phyloP scores from a whole-genome alignment of 2,329 filamentous ascomycete species.

The Fusarium cyanostomum region DNA sequence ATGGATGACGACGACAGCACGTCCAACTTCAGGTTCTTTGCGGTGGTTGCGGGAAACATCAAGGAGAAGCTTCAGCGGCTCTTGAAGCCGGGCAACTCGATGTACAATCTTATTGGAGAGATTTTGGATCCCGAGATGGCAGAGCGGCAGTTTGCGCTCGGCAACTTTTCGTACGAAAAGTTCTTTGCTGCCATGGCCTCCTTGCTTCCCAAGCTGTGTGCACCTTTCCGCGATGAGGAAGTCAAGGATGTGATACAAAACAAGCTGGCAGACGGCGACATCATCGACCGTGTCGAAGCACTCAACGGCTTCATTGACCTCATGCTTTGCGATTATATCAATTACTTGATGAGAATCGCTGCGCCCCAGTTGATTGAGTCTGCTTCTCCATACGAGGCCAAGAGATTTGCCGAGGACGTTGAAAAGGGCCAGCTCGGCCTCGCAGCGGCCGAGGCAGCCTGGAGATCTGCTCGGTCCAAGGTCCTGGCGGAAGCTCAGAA shows the following conservation, averaged over 20 bases:
- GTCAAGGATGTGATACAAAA: slow-evolving; percentile 74
- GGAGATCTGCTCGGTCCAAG: slow-evolving; percentile 71
- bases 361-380: slow-evolving; percentile 77
- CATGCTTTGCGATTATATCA: slow-evolving; percentile 83
- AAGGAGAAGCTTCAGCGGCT: slow-evolving; percentile 77
- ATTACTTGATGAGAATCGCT: slow-evolving; percentile 78
- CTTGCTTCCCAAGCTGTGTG: slow-evolving; percentile 81
- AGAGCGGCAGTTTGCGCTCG: slow-evolving; percentile 72
- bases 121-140: slow-evolving; percentile 78
- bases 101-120: slow-evolving; percentile 79
- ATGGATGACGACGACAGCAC: slow-evolving; percentile 74
- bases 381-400: slow-evolving; percentile 77
- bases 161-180: slow-evolving; percentile 81
- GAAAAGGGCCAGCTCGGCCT: slow-evolving; percentile 65
- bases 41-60: slow-evolving; percentile 76
- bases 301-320: slow-evolving; percentile 79
- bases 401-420: slow-evolving; percentile 73
- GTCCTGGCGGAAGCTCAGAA: slow-evolving; percentile 72
- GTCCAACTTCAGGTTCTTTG: slow-evolving; percentile 72
- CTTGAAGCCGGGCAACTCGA: slow-evolving; percentile 74
- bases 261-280: slow-evolving; percentile 66
- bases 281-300: slow-evolving; percentile 80
- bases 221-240: slow-evolving; percentile 80
- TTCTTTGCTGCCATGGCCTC: slow-evolving; percentile 82
- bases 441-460: slow-evolving; percentile 70